Conservation (phyloP, 2,329 filamentous ascomycete genomes). For the Daldinia sp. region DNA sequence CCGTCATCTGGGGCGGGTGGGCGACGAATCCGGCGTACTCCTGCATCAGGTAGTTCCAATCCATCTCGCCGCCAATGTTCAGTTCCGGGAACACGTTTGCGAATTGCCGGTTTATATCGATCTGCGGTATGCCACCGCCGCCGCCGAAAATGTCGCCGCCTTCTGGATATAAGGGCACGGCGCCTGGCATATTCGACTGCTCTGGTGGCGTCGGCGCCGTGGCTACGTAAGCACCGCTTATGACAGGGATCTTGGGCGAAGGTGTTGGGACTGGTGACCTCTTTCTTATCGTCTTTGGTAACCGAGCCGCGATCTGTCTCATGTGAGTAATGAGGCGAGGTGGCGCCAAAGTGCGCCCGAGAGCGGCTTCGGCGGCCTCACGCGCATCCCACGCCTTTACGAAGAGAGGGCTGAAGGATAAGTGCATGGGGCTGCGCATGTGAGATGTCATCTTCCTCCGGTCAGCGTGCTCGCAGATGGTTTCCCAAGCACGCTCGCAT, state of each 20-base stretch:
- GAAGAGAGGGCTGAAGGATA: conserved; percentile 68
- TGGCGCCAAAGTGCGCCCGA: conserved; percentile 57
- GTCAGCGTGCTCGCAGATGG: conserved; percentile 67
- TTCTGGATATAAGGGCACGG: conserved; percentile 42
- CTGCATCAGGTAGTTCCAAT: conserved; percentile 51
- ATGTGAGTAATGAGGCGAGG: conserved; percentile 63
- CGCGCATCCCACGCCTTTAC: conserved; percentile 73
- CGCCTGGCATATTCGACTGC: conserved; percentile 33
- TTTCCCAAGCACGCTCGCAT: conserved; percentile 70
- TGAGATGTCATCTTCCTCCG: conserved; percentile 63
- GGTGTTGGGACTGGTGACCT: conserved; percentile 49
- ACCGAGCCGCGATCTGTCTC: conserved; percentile 55
- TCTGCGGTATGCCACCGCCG: conserved; percentile 39
- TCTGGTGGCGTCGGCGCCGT: conserved; percentile 37
- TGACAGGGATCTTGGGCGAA: conserved; percentile 47
- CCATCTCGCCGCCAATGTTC: conserved; percentile 52
- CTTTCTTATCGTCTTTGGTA: conserved; percentile 52
- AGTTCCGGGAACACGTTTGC: conserved; percentile 49
- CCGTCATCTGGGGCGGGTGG: conserved; percentile 43
- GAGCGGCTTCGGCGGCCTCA: conserved; percentile 60
- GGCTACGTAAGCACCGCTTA: conserved; percentile 41
- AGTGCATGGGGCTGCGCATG: conserved; percentile 67
- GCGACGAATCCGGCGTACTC: conserved; percentile 49
- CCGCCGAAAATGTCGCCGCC: conserved; percentile 41
- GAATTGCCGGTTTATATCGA: conserved; percentile 49